phyloP scores from a whole-genome alignment of 306 rosid genomes.

The Vigna reflexopilosa region DNA sequence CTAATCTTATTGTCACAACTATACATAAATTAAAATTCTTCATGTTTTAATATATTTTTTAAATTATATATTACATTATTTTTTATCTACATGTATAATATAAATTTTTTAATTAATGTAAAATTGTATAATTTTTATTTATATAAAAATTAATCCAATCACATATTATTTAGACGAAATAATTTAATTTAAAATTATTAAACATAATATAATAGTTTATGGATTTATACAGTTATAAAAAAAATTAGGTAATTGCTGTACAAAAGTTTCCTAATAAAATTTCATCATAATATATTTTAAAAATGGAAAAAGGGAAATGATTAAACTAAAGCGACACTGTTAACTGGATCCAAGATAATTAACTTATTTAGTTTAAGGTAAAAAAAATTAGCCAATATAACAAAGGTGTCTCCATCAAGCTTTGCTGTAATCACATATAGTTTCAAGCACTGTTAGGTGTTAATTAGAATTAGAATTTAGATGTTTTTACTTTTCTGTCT shows the following conservation, averaged over 20 bases:
- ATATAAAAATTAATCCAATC: not conserved
- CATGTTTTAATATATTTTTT: too few species aligned
- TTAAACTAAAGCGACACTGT: not conserved
- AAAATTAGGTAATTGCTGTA: not conserved
- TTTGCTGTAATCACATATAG: slow-evolving; percentile 40
- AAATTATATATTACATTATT: too few species aligned
- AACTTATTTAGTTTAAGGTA: not conserved
- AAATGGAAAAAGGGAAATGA: not conserved
- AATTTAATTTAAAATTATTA: not conserved
- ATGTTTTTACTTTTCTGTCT: not conserved
- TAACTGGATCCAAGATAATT: not conserved
- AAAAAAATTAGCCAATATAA: slow-evolving; percentile 1
- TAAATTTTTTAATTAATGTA: too few species aligned
- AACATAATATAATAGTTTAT: not conserved
- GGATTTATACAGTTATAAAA: not conserved
- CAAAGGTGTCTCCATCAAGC: slow-evolving; percentile 42
- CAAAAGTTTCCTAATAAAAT: not conserved
- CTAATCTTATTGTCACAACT: too few species aligned
- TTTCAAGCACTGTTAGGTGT: not conserved
- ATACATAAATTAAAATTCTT: too few species aligned
- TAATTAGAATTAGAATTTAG: not conserved
- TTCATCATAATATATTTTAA: not conserved
- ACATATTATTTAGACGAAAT: not conserved
- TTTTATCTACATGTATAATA: too few species aligned
- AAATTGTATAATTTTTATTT: too few species aligned